Evolutionary conservation across 768 basidiomycete genomes (phyloP).

Genomic region (Leucogyrophana mollusca): DNA sequence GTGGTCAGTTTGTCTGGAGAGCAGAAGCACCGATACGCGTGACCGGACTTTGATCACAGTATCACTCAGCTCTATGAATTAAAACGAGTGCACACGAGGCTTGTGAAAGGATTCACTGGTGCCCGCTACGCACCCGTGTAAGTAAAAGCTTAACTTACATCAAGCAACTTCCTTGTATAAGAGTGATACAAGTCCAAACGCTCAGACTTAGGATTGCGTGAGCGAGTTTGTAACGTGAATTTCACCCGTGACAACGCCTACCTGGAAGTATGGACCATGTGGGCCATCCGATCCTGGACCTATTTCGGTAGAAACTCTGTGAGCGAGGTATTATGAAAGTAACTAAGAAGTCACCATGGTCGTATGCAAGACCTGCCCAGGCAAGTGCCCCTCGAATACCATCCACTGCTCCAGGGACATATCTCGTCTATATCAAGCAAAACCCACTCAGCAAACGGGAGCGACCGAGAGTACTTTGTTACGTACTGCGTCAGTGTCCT

Average conservation of each 20-base stretch:
- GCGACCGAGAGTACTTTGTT: not conserved
- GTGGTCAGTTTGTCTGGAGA: conserved; percentile 64
- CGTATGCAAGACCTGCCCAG: conserved; percentile 92
- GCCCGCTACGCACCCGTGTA: not conserved
- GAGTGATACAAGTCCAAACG: conserved; percentile 80
- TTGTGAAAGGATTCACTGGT: not conserved
- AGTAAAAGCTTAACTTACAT: conserved; percentile 43
- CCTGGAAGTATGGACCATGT: conserved; percentile 87
- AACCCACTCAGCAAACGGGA: not conserved
- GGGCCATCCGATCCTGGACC: conserved; percentile 78
- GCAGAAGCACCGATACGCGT: conserved; percentile 97
- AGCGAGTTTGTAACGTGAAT: not conserved
- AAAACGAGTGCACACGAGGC: conserved; percentile 12
- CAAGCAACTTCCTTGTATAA: conserved; percentile 72
- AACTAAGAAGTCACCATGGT: conserved; percentile 60
- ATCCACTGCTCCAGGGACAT: conserved; percentile 83
- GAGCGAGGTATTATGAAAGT: not conserved
- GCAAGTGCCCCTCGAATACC: conserved; percentile 70
- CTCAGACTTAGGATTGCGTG: conserved; percentile 64
- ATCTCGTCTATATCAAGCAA: conserved; percentile 54
- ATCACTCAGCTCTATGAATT: not conserved
- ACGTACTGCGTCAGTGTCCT: conserved; percentile 91
- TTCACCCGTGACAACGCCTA: conserved; percentile 23
- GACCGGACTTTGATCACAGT: conserved; percentile 55
- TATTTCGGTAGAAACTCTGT: conserved; percentile 27